Percentiles rank a stretch among this genome's conserved stretches.
Conservation (phyloP, 2,329 filamentous ascomycete species). For the Fusarium haematococcum region DNA sequence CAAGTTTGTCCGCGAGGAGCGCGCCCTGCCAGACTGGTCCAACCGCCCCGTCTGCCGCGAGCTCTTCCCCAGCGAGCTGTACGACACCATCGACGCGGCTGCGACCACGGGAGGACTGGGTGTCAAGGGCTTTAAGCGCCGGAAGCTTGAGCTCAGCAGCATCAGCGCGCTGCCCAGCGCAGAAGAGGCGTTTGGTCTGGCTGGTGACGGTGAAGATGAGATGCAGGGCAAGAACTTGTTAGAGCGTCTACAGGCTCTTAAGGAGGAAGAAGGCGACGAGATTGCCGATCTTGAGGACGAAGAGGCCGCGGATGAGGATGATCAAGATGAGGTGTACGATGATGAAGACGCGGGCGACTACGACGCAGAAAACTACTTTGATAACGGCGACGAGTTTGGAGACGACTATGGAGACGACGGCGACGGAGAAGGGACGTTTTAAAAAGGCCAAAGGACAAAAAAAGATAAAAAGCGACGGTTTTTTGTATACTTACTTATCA, state of each 20-base stretch:
- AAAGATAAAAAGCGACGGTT: slow-evolving; percentile 20
- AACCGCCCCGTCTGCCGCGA: slow-evolving; percentile 62
- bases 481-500: slow-evolving; percentile 34
- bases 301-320: slow-evolving; percentile 59
- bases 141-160: slow-evolving; percentile 57
- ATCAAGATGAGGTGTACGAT: slow-evolving; percentile 64
- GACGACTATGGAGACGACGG: slow-evolving; percentile 65
- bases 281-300: slow-evolving; percentile 63
- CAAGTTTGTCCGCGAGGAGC: slow-evolving; percentile 63
- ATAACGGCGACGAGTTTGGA: slow-evolving; percentile 66
- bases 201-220: slow-evolving; percentile 39
- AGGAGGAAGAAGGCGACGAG: slow-evolving; percentile 64
- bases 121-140: slow-evolving; percentile 56
- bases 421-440: slow-evolving; percentile 59
- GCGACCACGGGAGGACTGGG: slow-evolving; percentile 40
- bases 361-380: slow-evolving; percentile 71
- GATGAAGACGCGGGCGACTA: slow-evolving; percentile 72
- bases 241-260: slow-evolving; percentile 59
- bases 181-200: slow-evolving; percentile 62
- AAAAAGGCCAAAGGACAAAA: not conserved
- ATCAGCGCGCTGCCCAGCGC: slow-evolving; percentile 62
- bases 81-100: slow-evolving; percentile 64
- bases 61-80: slow-evolving; percentile 68
- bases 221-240: slow-evolving; percentile 53
- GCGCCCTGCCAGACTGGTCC: slow-evolving; percentile 66